These are phyloP conservation scores for Ustilago esculenta DNA, from an alignment of 1,284 basidiomycete species.

Conservation along the genomic window DNA sequence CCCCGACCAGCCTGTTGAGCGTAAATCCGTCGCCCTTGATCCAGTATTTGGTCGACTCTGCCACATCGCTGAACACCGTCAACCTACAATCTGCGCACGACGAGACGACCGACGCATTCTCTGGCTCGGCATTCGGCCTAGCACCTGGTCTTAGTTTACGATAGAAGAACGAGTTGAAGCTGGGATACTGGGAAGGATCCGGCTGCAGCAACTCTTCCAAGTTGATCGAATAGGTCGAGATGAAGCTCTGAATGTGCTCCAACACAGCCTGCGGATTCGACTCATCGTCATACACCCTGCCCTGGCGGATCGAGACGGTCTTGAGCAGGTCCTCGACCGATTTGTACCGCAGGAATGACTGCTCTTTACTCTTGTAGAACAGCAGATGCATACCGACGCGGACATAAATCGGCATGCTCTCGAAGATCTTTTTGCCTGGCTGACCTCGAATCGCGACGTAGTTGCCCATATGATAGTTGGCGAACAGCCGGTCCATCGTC, in stretches of 20 bases:
- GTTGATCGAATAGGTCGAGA: conserved; percentile 88
- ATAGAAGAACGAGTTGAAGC: conserved; percentile 92
- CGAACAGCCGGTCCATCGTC: conserved; percentile 51
- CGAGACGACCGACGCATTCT: conserved; percentile 81
- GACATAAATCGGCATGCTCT: conserved; percentile 86
- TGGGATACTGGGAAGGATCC: conserved; percentile 73
- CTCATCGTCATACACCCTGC: conserved; percentile 75
- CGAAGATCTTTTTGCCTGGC: conserved; percentile 49
- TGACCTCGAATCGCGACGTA: conserved; percentile 56
- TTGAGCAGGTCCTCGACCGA: conserved; percentile 82
- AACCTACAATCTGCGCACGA: conserved; percentile 92
- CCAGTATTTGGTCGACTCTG: conserved; percentile 87
- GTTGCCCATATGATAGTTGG: conserved; percentile 54
- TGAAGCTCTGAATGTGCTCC: conserved; percentile 84
- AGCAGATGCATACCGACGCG: conserved; percentile 88
- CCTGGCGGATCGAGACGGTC: conserved; percentile 48
- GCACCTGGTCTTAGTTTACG: conserved; percentile 86
- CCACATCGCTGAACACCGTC: conserved; percentile 88
- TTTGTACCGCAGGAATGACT: conserved; percentile 86
- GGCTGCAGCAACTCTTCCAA: conserved; percentile 81
- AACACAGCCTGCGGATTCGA: conserved; percentile 87
- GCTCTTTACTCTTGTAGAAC: conserved; percentile 95
- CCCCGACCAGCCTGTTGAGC: conserved; percentile 79
- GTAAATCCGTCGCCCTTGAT: conserved; percentile 97
- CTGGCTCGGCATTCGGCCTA: conserved; percentile 78